Evolutionary conservation across 2,329 filamentous ascomycete genomes (phyloP).

Genomic region (Ophiocordyceps polyrhachis-furcata): DNA sequence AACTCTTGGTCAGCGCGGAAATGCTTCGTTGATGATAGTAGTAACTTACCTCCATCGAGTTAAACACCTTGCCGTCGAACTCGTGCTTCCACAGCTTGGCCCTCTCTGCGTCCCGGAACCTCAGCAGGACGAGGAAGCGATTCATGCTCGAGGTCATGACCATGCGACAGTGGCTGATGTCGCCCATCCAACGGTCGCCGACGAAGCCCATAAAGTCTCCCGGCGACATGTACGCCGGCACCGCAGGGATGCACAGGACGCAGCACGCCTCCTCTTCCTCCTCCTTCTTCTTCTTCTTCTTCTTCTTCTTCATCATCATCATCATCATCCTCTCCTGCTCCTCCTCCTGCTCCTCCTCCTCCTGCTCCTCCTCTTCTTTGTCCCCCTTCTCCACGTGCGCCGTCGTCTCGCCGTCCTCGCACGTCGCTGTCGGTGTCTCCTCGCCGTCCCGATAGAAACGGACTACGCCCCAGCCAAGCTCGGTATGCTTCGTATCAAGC

Average conservation of each 20-base stretch:
- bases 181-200: conserved; percentile 66
- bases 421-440: conserved; percentile 37
- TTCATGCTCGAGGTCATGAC: conserved; percentile 79
- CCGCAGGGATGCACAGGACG: conserved; percentile 81
- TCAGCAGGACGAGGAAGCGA: conserved; percentile 88
- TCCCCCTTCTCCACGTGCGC: not conserved
- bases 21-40: not conserved
- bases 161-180: conserved; percentile 88
- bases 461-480: conserved; percentile 80
- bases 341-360: no score
- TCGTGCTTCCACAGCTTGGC: conserved; percentile 67
- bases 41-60: conserved; percentile 59
- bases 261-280: conserved; percentile 8
- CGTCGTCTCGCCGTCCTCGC: not conserved
- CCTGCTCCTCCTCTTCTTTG: no score
- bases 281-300: conserved; percentile 4
- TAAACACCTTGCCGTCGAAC: conserved; percentile 89
- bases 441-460: conserved; percentile 80
- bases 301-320: no score
- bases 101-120: conserved; percentile 59
- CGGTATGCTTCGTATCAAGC: conserved; percentile 51
- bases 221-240: conserved; percentile 83
- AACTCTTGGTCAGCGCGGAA: not conserved
- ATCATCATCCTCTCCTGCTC: no score
- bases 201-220: conserved; percentile 84